phyloP scores from a whole-genome alignment of 495 filamentous ascomycete species.

The Hapsidospora chrysogenum region DNA sequence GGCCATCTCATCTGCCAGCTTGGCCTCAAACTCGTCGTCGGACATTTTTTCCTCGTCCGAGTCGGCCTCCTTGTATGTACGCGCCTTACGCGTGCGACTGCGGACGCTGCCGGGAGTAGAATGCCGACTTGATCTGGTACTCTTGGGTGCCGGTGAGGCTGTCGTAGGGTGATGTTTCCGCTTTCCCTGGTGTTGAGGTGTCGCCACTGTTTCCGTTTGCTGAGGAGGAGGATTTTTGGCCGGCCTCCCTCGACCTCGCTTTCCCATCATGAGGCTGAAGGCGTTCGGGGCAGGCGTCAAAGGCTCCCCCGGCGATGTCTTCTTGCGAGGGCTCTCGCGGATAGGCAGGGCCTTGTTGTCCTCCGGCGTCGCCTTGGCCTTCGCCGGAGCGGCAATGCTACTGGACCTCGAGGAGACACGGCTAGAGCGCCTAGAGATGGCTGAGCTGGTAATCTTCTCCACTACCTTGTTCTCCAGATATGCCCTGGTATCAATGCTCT shows the following conservation, averaged over 20 bases:
- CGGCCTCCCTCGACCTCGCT: constrained; percentile 11
- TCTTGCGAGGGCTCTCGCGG: constrained; percentile 5
- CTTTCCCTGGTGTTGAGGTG: constrained; percentile 18
- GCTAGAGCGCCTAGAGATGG: constrained; percentile 12
- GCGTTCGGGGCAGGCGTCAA: constrained; percentile 17
- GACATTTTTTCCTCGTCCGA: constrained; percentile 47
- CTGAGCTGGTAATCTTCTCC: constrained; percentile 39
- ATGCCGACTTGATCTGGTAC: constrained; percentile 49
- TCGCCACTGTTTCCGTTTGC: neutral
- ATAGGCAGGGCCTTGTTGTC: constrained; percentile 5
- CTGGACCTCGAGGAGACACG: constrained; percentile 14
- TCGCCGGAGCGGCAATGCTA: constrained; percentile 1
- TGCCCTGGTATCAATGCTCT: constrained; percentile 48
- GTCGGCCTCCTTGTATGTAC: constrained; percentile 31
- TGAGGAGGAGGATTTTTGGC: constrained; percentile 4
- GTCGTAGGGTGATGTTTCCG: constrained; percentile 21
- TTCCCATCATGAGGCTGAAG: constrained; percentile 31
- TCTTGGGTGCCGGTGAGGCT: constrained; percentile 35
- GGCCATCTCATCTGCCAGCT: constrained; percentile 41
- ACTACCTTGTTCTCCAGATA: constrained; percentile 76
- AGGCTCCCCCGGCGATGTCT: constrained; percentile 1
- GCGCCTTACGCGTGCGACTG: constrained; percentile 19
- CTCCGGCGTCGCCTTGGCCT: constrained; percentile 4
- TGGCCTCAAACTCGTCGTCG: constrained; percentile 56
- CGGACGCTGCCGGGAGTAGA: constrained; percentile 48